Base-by-base conservation (phyloP, 2,329 filamentous ascomycete species). In the Penicillium sp. region DNA sequence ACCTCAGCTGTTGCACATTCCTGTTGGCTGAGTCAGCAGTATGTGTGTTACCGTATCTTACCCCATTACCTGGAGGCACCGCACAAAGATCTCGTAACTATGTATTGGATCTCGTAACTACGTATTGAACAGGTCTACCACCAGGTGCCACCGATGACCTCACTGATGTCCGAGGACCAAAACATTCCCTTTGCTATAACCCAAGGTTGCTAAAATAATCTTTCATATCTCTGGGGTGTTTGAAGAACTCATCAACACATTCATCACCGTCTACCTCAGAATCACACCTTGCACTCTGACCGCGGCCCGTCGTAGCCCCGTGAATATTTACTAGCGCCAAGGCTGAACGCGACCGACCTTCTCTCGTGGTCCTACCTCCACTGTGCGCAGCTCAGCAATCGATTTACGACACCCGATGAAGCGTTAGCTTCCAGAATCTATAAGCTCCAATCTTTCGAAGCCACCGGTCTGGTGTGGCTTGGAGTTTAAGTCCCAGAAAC, bases 71-170 rank as follows among this genome's bases (percentile, higher is more conserved):
- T 15, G 2, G 1, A 15, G 3, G 3, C 15, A 10, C 2, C 32
- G 9, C 32, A 29, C 33, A 42, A 24, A 15, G 4, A 25, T 13
- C 3, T 2, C 10, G 46, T 49, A 54, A 39, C 41, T 4, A 32
- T 3, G 48, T 50, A 52, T 46, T 50, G 39, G 4, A 25, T 13
- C 3, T 2, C 10, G 46, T 49, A 54, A 39, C 41, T 4, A 32
- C 4, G 48, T 50, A 52, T 46, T 50, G 39, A 27, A 39, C 24
- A n/a, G 46, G 50, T 53, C 49, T 44, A 40, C 39, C 32, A 35
- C 13, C 46, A 24, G 25, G 42, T 52, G 47, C 48, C 53, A 57
- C 51, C 51, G 50, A 63, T 63, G 60, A 63, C 59, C 60, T 63
- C 60, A 63, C 58, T 53, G 49, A 39, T 42, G 20, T 35, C 31